A percentile compares a stretch with the other conserved stretches of the same genome.
Conservation (phyloP, 1,139 yeast genomes). For the Diutina ranongensis region DNA sequence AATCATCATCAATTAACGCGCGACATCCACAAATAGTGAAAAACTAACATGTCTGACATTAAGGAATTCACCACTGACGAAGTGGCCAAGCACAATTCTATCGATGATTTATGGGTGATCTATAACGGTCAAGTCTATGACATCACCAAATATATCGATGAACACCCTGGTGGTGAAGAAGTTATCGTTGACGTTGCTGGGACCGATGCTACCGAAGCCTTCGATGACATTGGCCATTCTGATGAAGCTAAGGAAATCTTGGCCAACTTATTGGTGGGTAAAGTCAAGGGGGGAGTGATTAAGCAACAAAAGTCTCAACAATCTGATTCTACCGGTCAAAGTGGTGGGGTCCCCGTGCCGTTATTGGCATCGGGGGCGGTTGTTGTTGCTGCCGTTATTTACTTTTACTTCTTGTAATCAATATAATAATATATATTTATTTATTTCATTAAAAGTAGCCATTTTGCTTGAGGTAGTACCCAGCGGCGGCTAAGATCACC, state of each 20-base stretch:
- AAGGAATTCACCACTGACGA: conserved; percentile 40
- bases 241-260: conserved; percentile 85
- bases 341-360: conserved; percentile 1
- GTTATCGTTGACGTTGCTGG: conserved; percentile 89
- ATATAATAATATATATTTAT: background rate
- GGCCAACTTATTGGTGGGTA: conserved; percentile 58
- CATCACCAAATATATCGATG: conserved; percentile 73
- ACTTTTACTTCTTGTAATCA: conserved; percentile 22
- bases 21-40: no score
- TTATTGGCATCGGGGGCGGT: conserved; percentile 37
- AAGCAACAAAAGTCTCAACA: no score
- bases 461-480: conserved; percentile 3
- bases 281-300: conserved; percentile 29
- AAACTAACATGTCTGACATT: conserved; percentile 12
- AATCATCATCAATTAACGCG: no score
- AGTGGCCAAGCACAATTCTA: conserved; percentile 64
- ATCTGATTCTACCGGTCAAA: background rate
- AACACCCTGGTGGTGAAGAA: conserved; percentile 99
- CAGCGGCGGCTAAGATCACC: conserved; percentile 1
- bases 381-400: conserved; percentile 46
- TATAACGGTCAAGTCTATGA: conserved; percentile 88
- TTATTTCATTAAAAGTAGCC: conserved; percentile 2
- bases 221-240: conserved; percentile 95
- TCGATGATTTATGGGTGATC: conserved; percentile 82
- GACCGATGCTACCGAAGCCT: conserved; percentile 85